Base-by-base conservation (phyloP, 176 grass and related monocot genomes). In the Elymus sibiricus region DNA sequence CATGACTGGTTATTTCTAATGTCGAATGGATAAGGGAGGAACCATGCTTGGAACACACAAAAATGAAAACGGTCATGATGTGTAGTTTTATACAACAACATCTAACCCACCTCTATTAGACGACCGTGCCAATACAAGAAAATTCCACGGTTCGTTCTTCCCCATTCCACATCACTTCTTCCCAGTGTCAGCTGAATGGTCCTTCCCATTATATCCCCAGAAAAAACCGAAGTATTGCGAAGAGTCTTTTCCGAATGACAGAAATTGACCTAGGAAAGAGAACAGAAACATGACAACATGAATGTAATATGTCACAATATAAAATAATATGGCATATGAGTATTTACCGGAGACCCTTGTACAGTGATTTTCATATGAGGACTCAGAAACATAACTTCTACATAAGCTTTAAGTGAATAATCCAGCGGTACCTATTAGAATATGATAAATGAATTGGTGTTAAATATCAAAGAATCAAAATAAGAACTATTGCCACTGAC, bases 61-160 rank as follows among this genome's bases (percentile, higher is more conserved):
- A 38, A 73, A 63, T 29, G 9, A 43, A 58, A 84, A 29, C 75
- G 26, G 6, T 76, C 81, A 83, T 49, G 46, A 61, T 70, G 32
- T 73, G 68, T 25, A n/a, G 44, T 80, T 53, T 16, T 25, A 51
- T 63, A 76, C 28, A 56, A n/a, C n/a, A n/a, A 64, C 39, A 71
- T 10, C 5, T 81, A 72, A 31, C 49, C 77, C 69, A 97, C 95
- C 92, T 97, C 95, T 38, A 97, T 94, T 29, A 97, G 79, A 56
- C 88, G 86, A n/a, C 95, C 92, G 86, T 97, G 95, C 92, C 92
- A 97, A 76, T 94, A 97, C 46, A 97, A 89, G 83, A 97, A 97
- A 72, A 97, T 81, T 67, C 95, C 95, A 60, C 88, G 85, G 53
- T 97, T 97, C 75, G 87, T 82, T 82, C 92, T 90, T 79, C 92